Percentiles rank a stretch among this genome's conserved stretches.
phyloP scores from a whole-genome alignment of 2,329 filamentous ascomycete genomes.

The Lecanosticta acicola region DNA sequence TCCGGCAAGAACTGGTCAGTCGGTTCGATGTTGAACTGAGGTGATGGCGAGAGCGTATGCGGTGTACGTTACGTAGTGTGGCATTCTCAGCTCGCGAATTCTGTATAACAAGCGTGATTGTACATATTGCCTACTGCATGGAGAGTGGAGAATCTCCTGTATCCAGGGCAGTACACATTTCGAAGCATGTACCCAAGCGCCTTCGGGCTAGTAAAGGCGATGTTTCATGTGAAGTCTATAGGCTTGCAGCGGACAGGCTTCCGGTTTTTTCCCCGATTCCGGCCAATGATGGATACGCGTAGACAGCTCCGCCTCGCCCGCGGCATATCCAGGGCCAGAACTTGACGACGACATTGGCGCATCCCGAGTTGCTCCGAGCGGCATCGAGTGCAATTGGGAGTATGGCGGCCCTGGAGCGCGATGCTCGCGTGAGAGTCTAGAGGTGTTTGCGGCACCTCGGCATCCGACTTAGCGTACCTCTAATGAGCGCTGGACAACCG shows the following conservation, averaged over 20 bases:
- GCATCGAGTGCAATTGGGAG: not conserved
- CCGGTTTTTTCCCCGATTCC: not conserved
- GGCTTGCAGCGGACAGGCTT: not conserved
- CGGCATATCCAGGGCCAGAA: not conserved
- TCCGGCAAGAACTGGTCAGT: constrained; percentile 60
- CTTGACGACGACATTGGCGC: not conserved
- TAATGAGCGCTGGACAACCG: too few relatives aligned
- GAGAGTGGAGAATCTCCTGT: too few relatives aligned
- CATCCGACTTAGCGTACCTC: too few relatives aligned
- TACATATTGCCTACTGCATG: not conserved
- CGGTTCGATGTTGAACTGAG: constrained; percentile 75
- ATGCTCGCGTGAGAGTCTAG: too few relatives aligned
- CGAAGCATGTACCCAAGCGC: too few relatives aligned
- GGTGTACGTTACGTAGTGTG: too few relatives aligned
- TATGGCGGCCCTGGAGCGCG: too few relatives aligned
- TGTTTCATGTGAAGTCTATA: not conserved
- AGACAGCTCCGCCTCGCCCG: not conserved
- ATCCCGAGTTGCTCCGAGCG: not conserved
- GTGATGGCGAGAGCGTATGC: too few relatives aligned
- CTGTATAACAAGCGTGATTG: not conserved
- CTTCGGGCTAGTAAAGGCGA: not conserved
- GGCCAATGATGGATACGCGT: not conserved
- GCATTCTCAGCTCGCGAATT: too few relatives aligned
- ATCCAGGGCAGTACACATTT: too few relatives aligned
- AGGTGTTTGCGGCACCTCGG: too few relatives aligned